Base-by-base conservation (phyloP, 176 grass and related monocot genomes). In the Juncus effusus region DNA sequence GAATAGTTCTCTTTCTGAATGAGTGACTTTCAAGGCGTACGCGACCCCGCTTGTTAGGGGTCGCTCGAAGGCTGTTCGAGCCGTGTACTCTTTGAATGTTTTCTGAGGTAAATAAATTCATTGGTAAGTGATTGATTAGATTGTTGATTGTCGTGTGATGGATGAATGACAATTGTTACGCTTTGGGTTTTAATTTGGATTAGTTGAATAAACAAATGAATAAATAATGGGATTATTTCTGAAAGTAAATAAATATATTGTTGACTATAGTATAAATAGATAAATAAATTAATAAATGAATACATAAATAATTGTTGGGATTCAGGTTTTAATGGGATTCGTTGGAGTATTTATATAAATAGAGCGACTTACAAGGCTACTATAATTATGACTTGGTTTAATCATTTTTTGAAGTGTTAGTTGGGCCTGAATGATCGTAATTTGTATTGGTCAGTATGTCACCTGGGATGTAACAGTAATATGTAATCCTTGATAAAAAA, bases 21-120 rank as follows among this genome's bases (percentile, higher is more conserved):
- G 84, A 51, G 76, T 54, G 19, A 92, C 78, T 80, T 87, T 92
- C 62, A 92, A 67, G 40, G 88, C 88, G 76, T 92, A 92, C 37
- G 88, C 88, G 52, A 92, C 84, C 76, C 84, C 84, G 56, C 84
- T 92, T 72, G 76, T 92, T 60, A 92, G 51, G 70, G 88, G 88
- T 71, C 88, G 84, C 71, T 92, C 88, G 57, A 92, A 92, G 66
- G 78, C 82, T 74, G 88, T 92, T 62, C 88, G 87, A 36, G 75
- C 84, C 45, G 88, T 82, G 65, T 81, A 92, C 53, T 92, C 88
- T 77, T 79, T 80, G 54, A 87, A 92, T 61, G 74, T 92, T 92
- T 82, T 84, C 88, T 92, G 75, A 59, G 19, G 19, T 28, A 79
- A 4, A 47, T 47, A 47, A 47, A 57, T 15, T 51, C 2, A 11